Percentiles rank a stretch among this genome's conserved stretches.
These are phyloP conservation scores for Barnettozyma salicaria DNA, from an alignment of 805 yeast species.

Conservation along the genomic window DNA sequence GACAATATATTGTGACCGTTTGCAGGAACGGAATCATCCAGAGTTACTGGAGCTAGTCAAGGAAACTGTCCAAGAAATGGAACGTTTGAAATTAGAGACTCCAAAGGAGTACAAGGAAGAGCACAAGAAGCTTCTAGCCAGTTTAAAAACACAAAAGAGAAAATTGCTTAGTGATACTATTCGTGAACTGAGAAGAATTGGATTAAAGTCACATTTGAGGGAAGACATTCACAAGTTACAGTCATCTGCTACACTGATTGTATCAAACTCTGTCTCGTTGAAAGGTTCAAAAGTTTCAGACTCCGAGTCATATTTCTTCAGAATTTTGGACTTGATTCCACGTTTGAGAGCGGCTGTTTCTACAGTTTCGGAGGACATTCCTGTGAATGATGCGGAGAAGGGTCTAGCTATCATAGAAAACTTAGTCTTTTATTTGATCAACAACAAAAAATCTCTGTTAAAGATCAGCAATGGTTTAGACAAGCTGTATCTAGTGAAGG, in stretches of 20 bases:
- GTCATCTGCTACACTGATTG: conserved; percentile 53
- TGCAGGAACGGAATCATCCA: conserved; percentile 36
- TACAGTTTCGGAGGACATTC: conserved; percentile 64
- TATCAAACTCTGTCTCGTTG: conserved; percentile 50
- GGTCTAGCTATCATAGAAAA: conserved; percentile 77
- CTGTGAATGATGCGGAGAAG: conserved; percentile 64
- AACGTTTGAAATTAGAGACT: conserved; percentile 64
- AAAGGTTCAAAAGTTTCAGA: conserved; percentile 33
- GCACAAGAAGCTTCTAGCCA: conserved; percentile 61
- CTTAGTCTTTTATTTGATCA: conserved; percentile 51
- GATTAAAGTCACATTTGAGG: conserved; percentile 61
- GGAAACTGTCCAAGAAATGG: conserved; percentile 51
- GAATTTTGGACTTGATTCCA: conserved; percentile 75
- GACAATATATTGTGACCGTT: conserved; percentile 37
- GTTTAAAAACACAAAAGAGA: conserved; percentile 76
- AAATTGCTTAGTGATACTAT: conserved; percentile 72
- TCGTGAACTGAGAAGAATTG: conserved; percentile 68
- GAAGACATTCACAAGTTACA: conserved; percentile 61
- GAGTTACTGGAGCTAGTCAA: conserved; percentile 48
- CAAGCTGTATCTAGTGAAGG: conserved; percentile 18
- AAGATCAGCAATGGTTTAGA: conserved; percentile 23
- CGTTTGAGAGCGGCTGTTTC: conserved; percentile 62
- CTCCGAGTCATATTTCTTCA: conserved; percentile 53
- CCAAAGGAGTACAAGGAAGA: conserved; percentile 68
- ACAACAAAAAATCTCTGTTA: conserved; percentile 43